Evolutionary conservation across 2,329 filamentous ascomycete species (phyloP).

Genomic region (Aspergillus calidoustus): DNA sequence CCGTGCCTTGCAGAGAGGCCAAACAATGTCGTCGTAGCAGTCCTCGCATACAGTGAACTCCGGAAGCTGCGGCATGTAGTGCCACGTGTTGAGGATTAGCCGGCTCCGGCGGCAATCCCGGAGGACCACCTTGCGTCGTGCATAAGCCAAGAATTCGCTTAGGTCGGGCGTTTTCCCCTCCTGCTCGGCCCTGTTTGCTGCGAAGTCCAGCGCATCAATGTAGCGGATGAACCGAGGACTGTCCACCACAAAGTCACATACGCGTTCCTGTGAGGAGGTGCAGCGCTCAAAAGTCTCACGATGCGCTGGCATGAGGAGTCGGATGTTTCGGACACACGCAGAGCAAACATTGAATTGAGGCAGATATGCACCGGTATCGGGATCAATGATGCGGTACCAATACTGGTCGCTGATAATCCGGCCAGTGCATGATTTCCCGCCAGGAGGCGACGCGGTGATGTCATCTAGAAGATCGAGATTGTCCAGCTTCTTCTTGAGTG

Average conservation of each 20-base stretch:
- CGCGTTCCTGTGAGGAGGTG: slow-evolving; percentile 54
- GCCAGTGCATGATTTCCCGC: slow-evolving; percentile 63
- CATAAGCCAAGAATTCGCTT: slow-evolving; percentile 65
- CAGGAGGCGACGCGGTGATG: slow-evolving; percentile 66
- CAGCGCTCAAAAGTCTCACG: slow-evolving; percentile 64
- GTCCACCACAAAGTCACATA: slow-evolving; percentile 72
- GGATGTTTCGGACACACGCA: slow-evolving; percentile 72
- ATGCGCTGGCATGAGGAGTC: slow-evolving; percentile 74
- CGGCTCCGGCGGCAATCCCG: slow-evolving; percentile 70
- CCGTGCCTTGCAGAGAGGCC: slow-evolving; percentile 64
- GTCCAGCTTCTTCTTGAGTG: slow-evolving; percentile 68
- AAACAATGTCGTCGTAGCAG: slow-evolving; percentile 81
- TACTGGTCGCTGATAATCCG: slow-evolving; percentile 59
- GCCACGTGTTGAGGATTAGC: slow-evolving; percentile 72
- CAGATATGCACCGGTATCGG: slow-evolving; percentile 65
- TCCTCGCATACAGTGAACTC: slow-evolving; percentile 85
- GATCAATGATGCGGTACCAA: slow-evolving; percentile 79
- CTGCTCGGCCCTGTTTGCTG: slow-evolving; percentile 49
- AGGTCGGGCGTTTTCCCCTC: slow-evolving; percentile 55
- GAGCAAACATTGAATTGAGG: slow-evolving; percentile 76
- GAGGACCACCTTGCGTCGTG: slow-evolving; percentile 61
- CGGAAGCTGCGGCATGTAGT: slow-evolving; percentile 74
- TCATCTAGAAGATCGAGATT: slow-evolving; percentile 72
- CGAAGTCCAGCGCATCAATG: slow-evolving; percentile 59
- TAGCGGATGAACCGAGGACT: slow-evolving; percentile 62